Percentiles rank a stretch among this genome's conserved stretches.
phyloP scores from a whole-genome alignment of 805 yeast genomes.

The Clavispora vitiphila region DNA sequence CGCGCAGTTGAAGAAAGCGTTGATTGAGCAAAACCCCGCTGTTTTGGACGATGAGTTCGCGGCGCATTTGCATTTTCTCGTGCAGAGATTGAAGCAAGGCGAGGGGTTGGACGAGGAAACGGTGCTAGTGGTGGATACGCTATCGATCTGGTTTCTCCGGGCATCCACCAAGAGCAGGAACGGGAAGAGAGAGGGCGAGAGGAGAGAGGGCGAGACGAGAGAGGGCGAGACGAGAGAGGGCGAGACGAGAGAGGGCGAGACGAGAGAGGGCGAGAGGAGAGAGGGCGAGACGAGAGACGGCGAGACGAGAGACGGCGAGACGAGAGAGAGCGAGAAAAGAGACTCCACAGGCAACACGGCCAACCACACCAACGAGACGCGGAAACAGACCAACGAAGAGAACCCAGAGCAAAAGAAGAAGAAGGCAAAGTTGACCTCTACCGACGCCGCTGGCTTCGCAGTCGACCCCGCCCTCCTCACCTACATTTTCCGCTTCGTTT shows the following conservation, averaged over 20 bases:
- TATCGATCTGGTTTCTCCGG: constrained; percentile 63
- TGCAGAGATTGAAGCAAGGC: background rate
- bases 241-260: too few species aligned
- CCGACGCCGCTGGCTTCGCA: too few species aligned
- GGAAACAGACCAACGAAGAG: too few species aligned
- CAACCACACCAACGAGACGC: too few species aligned
- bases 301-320: too few species aligned
- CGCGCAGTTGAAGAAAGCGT: background rate
- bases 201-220: constrained; percentile 14
- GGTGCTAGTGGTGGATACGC: constrained; percentile 39
- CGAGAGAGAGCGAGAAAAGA: too few species aligned
- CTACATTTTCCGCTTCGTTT: constrained; percentile 45
- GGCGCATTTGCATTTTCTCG: background rate
- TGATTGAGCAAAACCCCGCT: background rate
- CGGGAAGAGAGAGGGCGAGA: background rate
- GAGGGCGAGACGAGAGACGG: too few species aligned
- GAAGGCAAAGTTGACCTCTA: background rate
- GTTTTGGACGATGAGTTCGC: background rate
- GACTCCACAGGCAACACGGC: too few species aligned
- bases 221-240: background rate
- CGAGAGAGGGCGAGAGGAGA: too few species aligned
- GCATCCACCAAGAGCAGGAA: constrained; percentile 22
- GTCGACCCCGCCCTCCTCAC: constrained; percentile 14
- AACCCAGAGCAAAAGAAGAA: too few species aligned
- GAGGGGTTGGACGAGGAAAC: constrained; percentile 6